A percentile compares a stretch with the other conserved stretches of the same genome.
phyloP scores from a whole-genome alignment of 768 basidiomycete species.

The Strobilomyces echinocephalus region DNA sequence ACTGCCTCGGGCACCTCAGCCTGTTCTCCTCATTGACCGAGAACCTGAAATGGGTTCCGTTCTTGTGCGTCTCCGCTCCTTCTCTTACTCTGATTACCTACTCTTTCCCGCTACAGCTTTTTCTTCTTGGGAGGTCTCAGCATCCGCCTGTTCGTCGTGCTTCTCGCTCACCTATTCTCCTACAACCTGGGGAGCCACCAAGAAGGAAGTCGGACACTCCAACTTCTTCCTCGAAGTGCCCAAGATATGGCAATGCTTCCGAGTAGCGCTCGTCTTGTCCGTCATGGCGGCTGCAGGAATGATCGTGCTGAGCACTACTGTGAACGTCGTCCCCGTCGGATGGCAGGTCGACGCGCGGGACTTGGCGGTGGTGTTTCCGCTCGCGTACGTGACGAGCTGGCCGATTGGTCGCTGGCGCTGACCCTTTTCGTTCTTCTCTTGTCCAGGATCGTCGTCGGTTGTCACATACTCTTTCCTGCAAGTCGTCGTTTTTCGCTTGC shows the following conservation, averaged over 20 bases:
- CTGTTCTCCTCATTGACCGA: constrained; percentile 21
- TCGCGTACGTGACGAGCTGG: constrained; percentile 40
- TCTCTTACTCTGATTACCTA: background rate
- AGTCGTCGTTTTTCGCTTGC: constrained; percentile 21
- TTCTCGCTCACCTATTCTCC: constrained; percentile 53
- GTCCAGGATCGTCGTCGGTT: constrained; percentile 39
- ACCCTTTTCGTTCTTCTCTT: no score
- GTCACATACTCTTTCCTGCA: constrained; percentile 74
- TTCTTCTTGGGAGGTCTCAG: constrained; percentile 56
- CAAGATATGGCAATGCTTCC: constrained; percentile 74
- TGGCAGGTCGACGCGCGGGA: constrained; percentile 58
- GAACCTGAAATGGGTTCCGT: constrained; percentile 32
- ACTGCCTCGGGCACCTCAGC: constrained; percentile 52
- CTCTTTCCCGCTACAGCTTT: constrained; percentile 23
- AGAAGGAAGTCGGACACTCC: constrained; percentile 84
- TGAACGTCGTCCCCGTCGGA: constrained; percentile 48
- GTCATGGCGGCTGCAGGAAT: constrained; percentile 48
- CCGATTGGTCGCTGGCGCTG: constrained; percentile 54
- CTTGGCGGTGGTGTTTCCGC: constrained; percentile 74
- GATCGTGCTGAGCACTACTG: constrained; percentile 46
- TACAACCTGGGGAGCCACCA: constrained; percentile 61
- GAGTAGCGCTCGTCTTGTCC: constrained; percentile 54
- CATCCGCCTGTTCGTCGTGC: constrained; percentile 47
- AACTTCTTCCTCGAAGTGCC: constrained; percentile 92
- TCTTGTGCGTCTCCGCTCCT: constrained; percentile 29